phyloP scores from a whole-genome alignment of 2,329 filamentous ascomycete genomes.

The Paecilomyces formosus region DNA sequence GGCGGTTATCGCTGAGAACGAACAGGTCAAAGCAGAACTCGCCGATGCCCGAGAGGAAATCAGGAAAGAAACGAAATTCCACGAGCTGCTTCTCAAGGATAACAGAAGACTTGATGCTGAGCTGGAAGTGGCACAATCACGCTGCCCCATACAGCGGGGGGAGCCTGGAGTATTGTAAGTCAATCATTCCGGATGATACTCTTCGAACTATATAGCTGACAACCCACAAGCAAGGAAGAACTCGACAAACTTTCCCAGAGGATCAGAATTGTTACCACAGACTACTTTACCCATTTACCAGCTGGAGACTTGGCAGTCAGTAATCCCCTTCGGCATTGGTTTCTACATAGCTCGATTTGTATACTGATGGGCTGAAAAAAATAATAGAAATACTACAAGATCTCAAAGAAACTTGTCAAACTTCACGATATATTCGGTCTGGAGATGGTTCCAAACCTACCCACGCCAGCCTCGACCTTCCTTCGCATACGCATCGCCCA shows the following conservation, averaged over 20 bases:
- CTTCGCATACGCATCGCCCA: not conserved
- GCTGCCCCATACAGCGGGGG: not conserved
- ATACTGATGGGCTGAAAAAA: not conserved
- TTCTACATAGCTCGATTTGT: not conserved
- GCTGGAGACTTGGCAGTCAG: not conserved
- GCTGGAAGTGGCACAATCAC: not conserved
- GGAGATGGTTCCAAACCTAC: not conserved
- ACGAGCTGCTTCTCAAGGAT: not conserved
- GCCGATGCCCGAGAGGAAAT: not conserved
- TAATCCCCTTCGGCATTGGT: not conserved
- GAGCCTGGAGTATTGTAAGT: not conserved
- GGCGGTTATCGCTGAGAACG: not conserved
- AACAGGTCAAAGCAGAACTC: not conserved
- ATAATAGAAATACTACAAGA: not conserved
- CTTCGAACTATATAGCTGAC: not conserved
- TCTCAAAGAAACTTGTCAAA: not conserved
- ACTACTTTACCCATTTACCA: not conserved
- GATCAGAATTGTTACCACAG: not conserved
- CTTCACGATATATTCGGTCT: not conserved
- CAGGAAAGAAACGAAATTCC: not conserved
- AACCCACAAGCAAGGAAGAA: not conserved
- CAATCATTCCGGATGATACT: not conserved
- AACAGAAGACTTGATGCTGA: not conserved
- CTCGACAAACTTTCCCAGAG: not conserved
- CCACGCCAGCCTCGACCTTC: not conserved